Conservation (phyloP, 2,329 filamentous ascomycete species). For the Apiospora arundinis region DNA sequence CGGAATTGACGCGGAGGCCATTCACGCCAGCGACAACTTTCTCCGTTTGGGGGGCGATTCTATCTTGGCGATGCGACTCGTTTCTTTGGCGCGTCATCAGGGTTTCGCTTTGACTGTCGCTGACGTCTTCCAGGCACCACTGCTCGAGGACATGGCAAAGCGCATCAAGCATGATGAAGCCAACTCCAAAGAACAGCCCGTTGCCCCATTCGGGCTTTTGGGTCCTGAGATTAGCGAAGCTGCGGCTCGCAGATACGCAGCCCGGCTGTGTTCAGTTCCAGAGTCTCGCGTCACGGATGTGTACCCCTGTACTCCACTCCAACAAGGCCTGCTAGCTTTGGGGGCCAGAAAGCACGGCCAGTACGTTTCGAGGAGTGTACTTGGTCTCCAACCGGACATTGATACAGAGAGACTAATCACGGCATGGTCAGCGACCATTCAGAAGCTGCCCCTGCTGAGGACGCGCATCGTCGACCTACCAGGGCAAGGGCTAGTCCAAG, state of each 20-base stretch:
- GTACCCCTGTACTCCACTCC: constrained; percentile 38
- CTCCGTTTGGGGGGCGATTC: constrained; percentile 41
- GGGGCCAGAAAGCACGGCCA: constrained; percentile 32
- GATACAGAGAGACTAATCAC: neutral
- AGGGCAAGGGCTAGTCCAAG: constrained; percentile 28
- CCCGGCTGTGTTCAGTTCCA: neutral
- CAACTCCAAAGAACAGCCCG: too few species aligned
- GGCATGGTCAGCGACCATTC: neutral
- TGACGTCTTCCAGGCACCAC: constrained; percentile 31
- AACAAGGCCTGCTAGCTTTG: constrained; percentile 39
- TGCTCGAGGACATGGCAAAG: neutral
- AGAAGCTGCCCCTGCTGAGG: neutral
- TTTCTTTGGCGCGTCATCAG: constrained; percentile 27
- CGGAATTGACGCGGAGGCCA: constrained; percentile 18
- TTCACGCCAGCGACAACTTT: constrained; percentile 33
- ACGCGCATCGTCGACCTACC: constrained; percentile 19
- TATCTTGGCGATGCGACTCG: constrained; percentile 34
- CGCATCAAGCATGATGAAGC: neutral
- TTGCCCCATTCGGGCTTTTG: neutral
- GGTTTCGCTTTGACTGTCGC: constrained; percentile 31
- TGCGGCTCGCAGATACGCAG: neutral
- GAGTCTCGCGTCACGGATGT: constrained; percentile 32
- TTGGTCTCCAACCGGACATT: constrained; percentile 20
- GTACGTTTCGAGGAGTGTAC: constrained; percentile 35
- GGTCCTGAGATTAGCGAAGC: neutral